Base-by-base conservation (phyloP, 1,139 yeast genomes). In the Taphrina wiesneri region DNA sequence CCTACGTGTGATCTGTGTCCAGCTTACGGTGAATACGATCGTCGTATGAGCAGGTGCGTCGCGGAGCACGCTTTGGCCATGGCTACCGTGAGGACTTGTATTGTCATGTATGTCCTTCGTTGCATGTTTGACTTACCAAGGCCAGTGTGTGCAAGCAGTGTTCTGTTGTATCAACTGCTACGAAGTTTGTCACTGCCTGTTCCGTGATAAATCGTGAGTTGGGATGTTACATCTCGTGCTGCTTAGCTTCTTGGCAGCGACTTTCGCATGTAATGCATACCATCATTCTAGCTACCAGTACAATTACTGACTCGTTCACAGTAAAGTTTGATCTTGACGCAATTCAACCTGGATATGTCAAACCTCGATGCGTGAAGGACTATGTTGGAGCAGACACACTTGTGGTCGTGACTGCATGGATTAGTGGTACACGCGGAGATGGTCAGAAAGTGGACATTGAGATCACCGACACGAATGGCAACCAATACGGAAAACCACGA, bases 311-410 rank as follows among this genome's bases (percentile, higher is more conserved):
- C 11, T 17, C 19, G n/a, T 36, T 1, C 7, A 1, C 41, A 60
- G 64, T 60, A 43, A 60, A 60, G 28, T 57, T 51, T 23, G 63
- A 51, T 19, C 53, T 59, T 1, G 65, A 63, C 21, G 69, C 72
- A 56, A 66, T 68, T 25, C 68, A 67, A 2, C 61, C 63, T 2
- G 69, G 70, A 15, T 46, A 60, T 26, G 64, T 54, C 28, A 47
- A 47, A n/a, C 86, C 86, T 36, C 79, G 83, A 68, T 92, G 99
- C 80, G 84, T 92, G 70, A 88, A 98, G 75, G 97, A 92, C 76
- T 92, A 92, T 75, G 96, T 90, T 63, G 81, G 83, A 65, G 88
- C 86, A 72, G 91, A 89, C 67, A 93, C 90, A 74, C 78, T 91
- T 73, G 97, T 92, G 36, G 96, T 90, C 56, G 87, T 90, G 67